phyloP scores from a whole-genome alignment of 2,329 filamentous ascomycete genomes.

The Talaromyces rugulosus region DNA sequence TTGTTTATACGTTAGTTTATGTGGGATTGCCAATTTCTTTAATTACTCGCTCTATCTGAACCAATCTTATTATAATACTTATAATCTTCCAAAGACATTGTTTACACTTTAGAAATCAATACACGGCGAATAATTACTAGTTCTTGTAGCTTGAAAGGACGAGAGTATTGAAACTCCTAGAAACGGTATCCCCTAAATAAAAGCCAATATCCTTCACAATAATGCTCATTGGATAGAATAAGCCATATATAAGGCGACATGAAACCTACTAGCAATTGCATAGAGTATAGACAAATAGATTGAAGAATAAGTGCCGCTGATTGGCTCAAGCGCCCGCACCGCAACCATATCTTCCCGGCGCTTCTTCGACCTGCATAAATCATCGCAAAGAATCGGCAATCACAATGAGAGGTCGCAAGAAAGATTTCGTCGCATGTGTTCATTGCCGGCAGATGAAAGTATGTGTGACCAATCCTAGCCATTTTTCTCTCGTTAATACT shows the following conservation, averaged over 20 bases:
- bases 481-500: not conserved
- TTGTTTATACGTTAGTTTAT: not conserved
- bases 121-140: not conserved
- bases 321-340: not conserved
- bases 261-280: too few species aligned
- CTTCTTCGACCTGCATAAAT: not conserved
- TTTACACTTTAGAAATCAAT: not conserved
- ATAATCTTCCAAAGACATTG: not conserved
- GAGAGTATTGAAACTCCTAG: not conserved
- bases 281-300: not conserved
- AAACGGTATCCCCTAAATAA: not conserved
- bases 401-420: conserved; percentile 12
- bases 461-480: not conserved
- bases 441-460: conserved; percentile 16
- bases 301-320: not conserved
- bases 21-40: not conserved
- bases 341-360: not conserved
- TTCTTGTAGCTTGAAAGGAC: not conserved
- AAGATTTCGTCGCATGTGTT: conserved; percentile 11
- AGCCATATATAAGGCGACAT: not conserved
- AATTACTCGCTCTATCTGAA: not conserved
- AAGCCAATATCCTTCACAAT: not conserved
- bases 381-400: not conserved
- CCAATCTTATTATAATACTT: not conserved
- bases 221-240: not conserved